Conservation (phyloP, 2,329 filamentous ascomycete genomes). For the Metarhizium humberi region DNA sequence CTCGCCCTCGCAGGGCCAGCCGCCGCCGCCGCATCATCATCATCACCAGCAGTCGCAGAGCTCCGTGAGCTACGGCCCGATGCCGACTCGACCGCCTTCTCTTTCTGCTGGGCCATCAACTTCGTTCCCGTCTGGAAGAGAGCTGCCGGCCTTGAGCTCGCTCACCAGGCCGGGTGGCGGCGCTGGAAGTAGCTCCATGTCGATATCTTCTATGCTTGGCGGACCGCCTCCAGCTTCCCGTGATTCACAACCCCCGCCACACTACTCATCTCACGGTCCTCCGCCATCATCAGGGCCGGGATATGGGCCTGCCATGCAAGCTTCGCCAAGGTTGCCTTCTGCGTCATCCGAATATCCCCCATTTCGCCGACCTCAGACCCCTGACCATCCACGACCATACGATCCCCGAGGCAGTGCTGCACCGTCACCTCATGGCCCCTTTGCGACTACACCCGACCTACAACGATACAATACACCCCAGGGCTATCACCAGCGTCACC, state of each 20-base stretch:
- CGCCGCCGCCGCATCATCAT: constrained; percentile 15
- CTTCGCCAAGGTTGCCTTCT: constrained; percentile 46
- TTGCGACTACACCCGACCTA: constrained; percentile 50
- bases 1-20: constrained; percentile 30
- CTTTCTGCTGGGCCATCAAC: constrained; percentile 32
- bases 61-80: constrained; percentile 32
- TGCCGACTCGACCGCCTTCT: constrained; percentile 35
- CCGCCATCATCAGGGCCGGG: constrained; percentile 32
- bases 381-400: constrained; percentile 55
- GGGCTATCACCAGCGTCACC: constrained; percentile 40
- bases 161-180: constrained; percentile 35
- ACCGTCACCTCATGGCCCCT: constrained; percentile 40
- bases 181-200: constrained; percentile 46
- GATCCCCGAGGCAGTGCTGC: constrained; percentile 34
- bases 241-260: constrained; percentile 30
- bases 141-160: constrained; percentile 41
- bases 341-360: constrained; percentile 49
- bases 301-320: constrained; percentile 40
- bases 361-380: constrained; percentile 61
- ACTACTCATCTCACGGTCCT: constrained; percentile 33
- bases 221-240: constrained; percentile 35
- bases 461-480: constrained; percentile 52
- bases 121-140: constrained; percentile 39
- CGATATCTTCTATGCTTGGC: constrained; percentile 51
- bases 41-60: constrained; percentile 21